These are phyloP conservation scores for Phyllosticta citribraziliensis DNA, from an alignment of 2,329 filamentous ascomycete genomes.

Conservation along the genomic window DNA sequence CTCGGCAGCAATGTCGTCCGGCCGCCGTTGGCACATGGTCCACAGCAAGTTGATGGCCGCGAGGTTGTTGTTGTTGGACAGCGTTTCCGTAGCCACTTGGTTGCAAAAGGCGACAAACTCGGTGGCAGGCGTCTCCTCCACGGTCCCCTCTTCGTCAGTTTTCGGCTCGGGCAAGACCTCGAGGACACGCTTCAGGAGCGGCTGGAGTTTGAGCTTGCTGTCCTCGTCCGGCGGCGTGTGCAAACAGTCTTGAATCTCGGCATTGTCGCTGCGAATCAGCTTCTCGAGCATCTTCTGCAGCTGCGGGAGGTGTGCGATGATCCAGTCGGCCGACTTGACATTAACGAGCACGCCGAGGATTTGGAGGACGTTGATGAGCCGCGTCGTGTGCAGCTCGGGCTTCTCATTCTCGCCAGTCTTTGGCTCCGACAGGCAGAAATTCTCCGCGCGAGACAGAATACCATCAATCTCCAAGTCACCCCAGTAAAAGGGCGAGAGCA, in stretches of 20 bases:
- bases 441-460: slow-evolving; percentile 80
- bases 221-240: slow-evolving; percentile 66
- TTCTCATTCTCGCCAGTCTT: slow-evolving; percentile 40
- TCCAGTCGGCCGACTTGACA: slow-evolving; percentile 83
- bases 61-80: slow-evolving; percentile 71
- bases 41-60: slow-evolving; percentile 89
- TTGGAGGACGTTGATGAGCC: slow-evolving; percentile 88
- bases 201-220: slow-evolving; percentile 53
- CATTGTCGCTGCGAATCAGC: slow-evolving; percentile 74
- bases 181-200: slow-evolving; percentile 71
- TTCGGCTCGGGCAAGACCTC: slow-evolving; percentile 75
- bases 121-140: slow-evolving; percentile 65
- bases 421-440: slow-evolving; percentile 66
- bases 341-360: slow-evolving; percentile 84
- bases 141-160: slow-evolving; percentile 74
- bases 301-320: slow-evolving; percentile 63
- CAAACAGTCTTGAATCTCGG: slow-evolving; percentile 87
- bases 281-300: slow-evolving; percentile 88
- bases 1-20: slow-evolving; percentile 69
- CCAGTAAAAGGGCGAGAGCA: slow-evolving; percentile 84
- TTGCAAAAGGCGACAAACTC: slow-evolving; percentile 82
- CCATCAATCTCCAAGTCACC: slow-evolving; percentile 76
- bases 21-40: slow-evolving; percentile 78
- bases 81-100: slow-evolving; percentile 75
- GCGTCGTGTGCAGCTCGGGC: slow-evolving; percentile 65